Evolutionary conservation across 441 rosid genomes (phyloP), one percentile per base, ranked within the genome.

Genomic region (Theobroma grandiflorum): DNA sequence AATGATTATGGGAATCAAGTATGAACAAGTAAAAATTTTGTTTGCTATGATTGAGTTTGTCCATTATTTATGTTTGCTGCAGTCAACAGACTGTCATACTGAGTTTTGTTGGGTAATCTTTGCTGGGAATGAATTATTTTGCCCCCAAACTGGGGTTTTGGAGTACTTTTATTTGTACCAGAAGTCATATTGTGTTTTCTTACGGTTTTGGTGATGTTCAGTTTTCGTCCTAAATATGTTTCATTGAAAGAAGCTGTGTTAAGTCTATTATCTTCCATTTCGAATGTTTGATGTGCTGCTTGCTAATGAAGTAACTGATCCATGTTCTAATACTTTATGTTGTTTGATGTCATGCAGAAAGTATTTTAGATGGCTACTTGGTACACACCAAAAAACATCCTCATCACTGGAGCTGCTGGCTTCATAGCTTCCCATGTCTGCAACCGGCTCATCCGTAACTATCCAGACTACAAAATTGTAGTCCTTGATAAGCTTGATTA

Each of bases 351-450:
- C 9, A 58, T 26, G 16, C 9, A 59, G 37, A 26, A 59, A 26
- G 16, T 59, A 26, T 11, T 67, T 10, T 22, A n/a, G 73, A 83
- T 76, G 83, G 83, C 82, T 65, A 72, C 78, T n/a, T 15, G 22
- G 40, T 75, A 81, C 69, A 76, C 68, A 15, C 87, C 85, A 1
- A 81, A 82, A 74, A 79, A 79, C 81, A 84, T 84, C 52, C 84
- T 84, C 52, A 81, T 84, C 12, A 84, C 87, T 18, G 87, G 85
- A 57, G 87, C 87, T 66, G 87, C 87, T 8, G 87, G 87, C 55
- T 84, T 84, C 79, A 84, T 84, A 53, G 87, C 87, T 0, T 84
- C 87, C 33, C 87, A 84, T 61, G 87, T 84, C 20, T 84, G 87
- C 79, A 84, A 84, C 64, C 65, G 87, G 8, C 83, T 84, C 20